Conservation (phyloP, 495 filamentous ascomycete genomes). For the Penicillium diatomitis region DNA sequence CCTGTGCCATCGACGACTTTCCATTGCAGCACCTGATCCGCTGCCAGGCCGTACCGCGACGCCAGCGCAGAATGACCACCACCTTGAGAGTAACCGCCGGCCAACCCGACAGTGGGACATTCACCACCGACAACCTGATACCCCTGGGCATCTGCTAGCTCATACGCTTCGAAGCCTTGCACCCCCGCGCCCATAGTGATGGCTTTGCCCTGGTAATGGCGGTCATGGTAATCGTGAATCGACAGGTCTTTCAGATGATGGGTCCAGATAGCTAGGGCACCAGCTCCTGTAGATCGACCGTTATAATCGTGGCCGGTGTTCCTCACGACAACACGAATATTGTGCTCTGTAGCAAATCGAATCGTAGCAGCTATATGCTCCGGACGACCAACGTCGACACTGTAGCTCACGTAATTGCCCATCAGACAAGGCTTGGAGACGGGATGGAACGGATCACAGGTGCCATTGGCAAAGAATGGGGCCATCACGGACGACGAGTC, state of each 20-base stretch:
- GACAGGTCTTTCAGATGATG: conserved; percentile 39
- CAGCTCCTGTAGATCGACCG: conserved; percentile 44
- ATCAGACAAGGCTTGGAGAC: conserved; percentile 37
- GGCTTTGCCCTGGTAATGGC: conserved; percentile 37
- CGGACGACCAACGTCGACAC: conserved; percentile 20
- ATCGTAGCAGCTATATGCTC: conserved; percentile 21
- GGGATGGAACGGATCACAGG: conserved; percentile 31
- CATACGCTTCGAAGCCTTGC: conserved; percentile 34
- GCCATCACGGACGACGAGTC: conserved; percentile 23
- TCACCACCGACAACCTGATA: conserved; percentile 5
- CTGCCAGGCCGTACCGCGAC: conserved; percentile 45
- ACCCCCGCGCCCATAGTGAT: conserved; percentile 47
- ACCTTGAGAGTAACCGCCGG: conserved; percentile 47
- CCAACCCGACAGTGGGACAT: conserved; percentile 8
- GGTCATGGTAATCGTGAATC: conserved; percentile 21
- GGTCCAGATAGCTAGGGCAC: conserved; percentile 44
- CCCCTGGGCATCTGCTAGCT: conserved; percentile 11
- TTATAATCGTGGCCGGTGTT: conserved; percentile 51
- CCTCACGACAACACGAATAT: conserved; percentile 50
- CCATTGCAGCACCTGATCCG: conserved; percentile 52
- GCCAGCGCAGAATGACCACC: conserved; percentile 49
- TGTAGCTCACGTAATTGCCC: conserved; percentile 46
- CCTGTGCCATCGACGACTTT: conserved; percentile 47
- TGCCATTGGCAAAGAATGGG: conserved; percentile 25
- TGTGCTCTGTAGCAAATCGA: conserved; percentile 42